Evolutionary conservation across 2,329 filamentous ascomycete genomes (phyloP).

Genomic region (Cladosporium sp.): DNA sequence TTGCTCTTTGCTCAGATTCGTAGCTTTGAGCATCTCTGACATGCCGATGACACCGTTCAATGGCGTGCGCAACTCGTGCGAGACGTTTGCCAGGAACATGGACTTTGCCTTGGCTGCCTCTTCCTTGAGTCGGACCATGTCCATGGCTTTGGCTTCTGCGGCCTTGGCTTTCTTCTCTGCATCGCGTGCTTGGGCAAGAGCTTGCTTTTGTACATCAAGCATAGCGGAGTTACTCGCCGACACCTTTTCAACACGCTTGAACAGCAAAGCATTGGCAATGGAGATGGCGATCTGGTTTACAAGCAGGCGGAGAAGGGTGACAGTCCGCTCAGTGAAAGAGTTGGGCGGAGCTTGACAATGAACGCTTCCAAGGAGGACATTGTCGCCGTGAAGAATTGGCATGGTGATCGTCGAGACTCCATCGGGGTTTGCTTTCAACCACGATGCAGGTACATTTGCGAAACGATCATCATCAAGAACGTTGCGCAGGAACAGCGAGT

Average conservation of each 20-base stretch:
- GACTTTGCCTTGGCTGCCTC: conserved; percentile 82
- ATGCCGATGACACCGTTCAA: conserved; percentile 60
- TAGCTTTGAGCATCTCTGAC: conserved; percentile 63
- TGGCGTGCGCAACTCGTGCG: conserved; percentile 60
- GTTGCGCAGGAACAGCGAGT: conserved; percentile 73
- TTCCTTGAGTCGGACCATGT: conserved; percentile 78
- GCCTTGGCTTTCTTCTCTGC: conserved; percentile 76
- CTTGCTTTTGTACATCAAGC: conserved; percentile 74
- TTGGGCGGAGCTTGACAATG: conserved; percentile 76
- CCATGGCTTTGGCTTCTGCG: conserved; percentile 74
- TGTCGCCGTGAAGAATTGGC: conserved; percentile 72
- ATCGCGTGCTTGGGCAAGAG: conserved; percentile 69
- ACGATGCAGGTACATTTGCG: conserved; percentile 70
- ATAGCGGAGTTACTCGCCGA: conserved; percentile 77
- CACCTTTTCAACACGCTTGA: conserved; percentile 72
- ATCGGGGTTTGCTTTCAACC: conserved; percentile 67
- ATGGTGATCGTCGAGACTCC: conserved; percentile 79
- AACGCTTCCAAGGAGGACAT: conserved; percentile 70
- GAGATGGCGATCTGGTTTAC: conserved; percentile 75
- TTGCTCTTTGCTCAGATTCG: conserved; percentile 58
- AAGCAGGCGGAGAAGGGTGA: conserved; percentile 61
- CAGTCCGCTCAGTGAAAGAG: conserved; percentile 71
- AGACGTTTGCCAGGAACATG: conserved; percentile 66
- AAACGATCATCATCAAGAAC: conserved; percentile 75
- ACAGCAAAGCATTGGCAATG: conserved; percentile 64